A percentile compares a stretch with the other conserved stretches of the same genome.
phyloP scores from a whole-genome alignment of 2,329 filamentous ascomycete genomes.

The Aspergillus fijiensis region DNA sequence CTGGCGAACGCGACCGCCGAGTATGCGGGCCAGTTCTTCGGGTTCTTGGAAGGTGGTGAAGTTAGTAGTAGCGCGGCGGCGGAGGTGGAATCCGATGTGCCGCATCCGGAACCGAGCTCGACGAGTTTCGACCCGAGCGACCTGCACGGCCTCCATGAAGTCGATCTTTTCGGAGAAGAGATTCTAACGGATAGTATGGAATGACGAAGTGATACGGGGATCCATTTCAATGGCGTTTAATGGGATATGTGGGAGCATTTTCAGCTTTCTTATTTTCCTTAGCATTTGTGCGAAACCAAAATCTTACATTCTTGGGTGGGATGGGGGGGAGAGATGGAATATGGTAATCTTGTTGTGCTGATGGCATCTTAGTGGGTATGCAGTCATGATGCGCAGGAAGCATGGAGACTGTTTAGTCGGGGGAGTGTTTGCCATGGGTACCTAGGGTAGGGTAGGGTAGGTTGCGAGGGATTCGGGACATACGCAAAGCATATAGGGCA shows the following conservation, averaged over 20 bases:
- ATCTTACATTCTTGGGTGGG: not conserved
- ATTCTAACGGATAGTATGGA: conserved; percentile 6
- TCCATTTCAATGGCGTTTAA: not conserved
- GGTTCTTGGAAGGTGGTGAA: conserved; percentile 23
- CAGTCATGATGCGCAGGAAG: conserved; percentile 1
- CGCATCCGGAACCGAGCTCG: not conserved
- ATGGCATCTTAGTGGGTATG: not conserved
- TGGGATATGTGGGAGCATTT: not conserved
- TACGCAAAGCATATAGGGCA: not conserved
- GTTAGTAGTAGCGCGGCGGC: not conserved
- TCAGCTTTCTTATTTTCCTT: not conserved
- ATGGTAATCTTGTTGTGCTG: not conserved
- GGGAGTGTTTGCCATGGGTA: not conserved
- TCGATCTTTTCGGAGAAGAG: conserved; percentile 1
- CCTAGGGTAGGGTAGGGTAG: not conserved
- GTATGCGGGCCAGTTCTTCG: conserved; percentile 43
- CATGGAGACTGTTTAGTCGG: not conserved
- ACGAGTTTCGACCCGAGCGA: not conserved
- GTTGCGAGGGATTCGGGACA: not conserved
- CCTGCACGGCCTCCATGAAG: not conserved
- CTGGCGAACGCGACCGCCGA: conserved; percentile 45
- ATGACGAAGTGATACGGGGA: not conserved
- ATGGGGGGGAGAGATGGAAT: not conserved
- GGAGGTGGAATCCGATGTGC: conserved; percentile 14
- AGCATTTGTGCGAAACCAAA: not conserved